Conservation (phyloP, 345 rosid genomes). For the Hibiscus syriacus region DNA sequence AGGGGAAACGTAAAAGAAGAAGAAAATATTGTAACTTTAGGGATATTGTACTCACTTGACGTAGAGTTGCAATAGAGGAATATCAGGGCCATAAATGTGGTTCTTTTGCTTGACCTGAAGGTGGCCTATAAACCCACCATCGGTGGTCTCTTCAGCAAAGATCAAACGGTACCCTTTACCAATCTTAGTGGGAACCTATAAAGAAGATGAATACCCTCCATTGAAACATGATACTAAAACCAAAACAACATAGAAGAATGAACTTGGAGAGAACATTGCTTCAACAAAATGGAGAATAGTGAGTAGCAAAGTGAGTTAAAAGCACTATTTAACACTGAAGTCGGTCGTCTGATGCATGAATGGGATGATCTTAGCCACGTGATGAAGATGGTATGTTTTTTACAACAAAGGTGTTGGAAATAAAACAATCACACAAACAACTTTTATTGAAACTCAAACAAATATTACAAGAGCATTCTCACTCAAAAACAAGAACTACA, state of each 20-base stretch:
- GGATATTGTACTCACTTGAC: conserved; percentile 53
- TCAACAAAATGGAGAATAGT: background rate
- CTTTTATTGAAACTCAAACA: no score
- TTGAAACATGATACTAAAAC: conserved; percentile 25
- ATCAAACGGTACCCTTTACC: conserved; percentile 87
- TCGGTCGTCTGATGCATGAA: background rate
- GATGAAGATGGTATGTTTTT: background rate
- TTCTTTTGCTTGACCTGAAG: conserved; percentile 76
- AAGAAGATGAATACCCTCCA: conserved; percentile 25
- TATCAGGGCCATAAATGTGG: conserved; percentile 76
- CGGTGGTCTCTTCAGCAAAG: conserved; percentile 66
- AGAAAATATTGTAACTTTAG: background rate
- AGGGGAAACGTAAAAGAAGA: background rate
- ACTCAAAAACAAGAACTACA: no score
- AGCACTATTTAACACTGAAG: background rate
- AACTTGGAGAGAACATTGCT: conserved; percentile 12
- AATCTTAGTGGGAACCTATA: conserved; percentile 34
- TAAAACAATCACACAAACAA: no score
- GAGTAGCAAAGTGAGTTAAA: background rate
- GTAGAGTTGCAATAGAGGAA: conserved; percentile 61
- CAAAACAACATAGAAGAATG: conserved; percentile 15
- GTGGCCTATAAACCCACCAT: conserved; percentile 64
- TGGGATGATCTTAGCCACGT: conserved; percentile 2
- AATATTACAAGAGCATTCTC: no score
- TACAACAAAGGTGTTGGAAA: background rate